These are phyloP conservation scores for Cadophora gregata DNA, from an alignment of 2,329 filamentous ascomycete species.

Conservation along the genomic window DNA sequence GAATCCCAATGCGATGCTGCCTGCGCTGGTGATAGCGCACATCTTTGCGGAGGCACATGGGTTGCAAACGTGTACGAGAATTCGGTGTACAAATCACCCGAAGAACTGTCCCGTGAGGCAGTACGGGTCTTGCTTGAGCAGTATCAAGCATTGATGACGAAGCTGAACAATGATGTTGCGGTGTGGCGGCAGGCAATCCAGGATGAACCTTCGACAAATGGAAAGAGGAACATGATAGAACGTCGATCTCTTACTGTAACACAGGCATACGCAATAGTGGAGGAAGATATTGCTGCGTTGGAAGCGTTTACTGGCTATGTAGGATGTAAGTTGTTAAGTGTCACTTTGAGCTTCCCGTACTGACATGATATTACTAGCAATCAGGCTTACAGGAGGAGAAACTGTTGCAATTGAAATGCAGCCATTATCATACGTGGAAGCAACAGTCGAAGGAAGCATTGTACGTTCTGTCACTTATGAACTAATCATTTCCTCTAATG, in stretches of 20 bases:
- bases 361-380: neutral
- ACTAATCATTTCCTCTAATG: neutral
- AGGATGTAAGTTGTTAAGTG: neutral
- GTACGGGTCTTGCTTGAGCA: neutral
- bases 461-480: neutral
- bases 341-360: neutral
- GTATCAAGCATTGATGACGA: neutral
- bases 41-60: neutral
- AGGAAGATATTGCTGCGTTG: neutral
- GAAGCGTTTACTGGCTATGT: neutral
- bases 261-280: neutral
- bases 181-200: neutral
- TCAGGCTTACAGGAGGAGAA: neutral
- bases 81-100: neutral
- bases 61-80: neutral
- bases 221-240: neutral
- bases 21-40: neutral
- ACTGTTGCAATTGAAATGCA: neutral
- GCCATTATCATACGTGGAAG: neutral
- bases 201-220: neutral
- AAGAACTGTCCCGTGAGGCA: neutral
- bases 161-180: neutral
- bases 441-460: neutral
- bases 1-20: neutral
- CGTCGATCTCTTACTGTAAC: neutral